Conservation (phyloP, 1,284 basidiomycete genomes). For the Lentinus polychrous region DNA sequence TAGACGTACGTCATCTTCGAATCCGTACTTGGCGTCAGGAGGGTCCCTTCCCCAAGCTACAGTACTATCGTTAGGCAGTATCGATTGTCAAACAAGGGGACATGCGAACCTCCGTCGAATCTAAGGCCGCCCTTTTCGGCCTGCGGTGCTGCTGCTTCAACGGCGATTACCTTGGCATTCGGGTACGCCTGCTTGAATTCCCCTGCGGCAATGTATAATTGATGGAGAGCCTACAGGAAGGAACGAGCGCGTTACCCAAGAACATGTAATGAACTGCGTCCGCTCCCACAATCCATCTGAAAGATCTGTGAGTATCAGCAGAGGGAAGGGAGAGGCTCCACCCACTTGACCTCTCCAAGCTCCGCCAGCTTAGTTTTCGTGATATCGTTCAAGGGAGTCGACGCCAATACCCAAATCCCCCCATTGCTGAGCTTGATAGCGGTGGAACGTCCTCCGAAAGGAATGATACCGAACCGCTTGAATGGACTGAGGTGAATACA, state of each 20-base stretch:
- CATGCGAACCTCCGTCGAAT: slow-evolving; percentile 56
- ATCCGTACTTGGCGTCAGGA: slow-evolving; percentile 64
- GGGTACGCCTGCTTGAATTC: slow-evolving; percentile 77
- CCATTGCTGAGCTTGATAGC: slow-evolving; percentile 70
- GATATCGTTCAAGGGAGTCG: slow-evolving; percentile 69
- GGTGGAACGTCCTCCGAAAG: slow-evolving; percentile 78
- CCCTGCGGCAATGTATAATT: slow-evolving; percentile 25
- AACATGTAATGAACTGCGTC: slow-evolving; percentile 64
- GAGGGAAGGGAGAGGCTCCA: slow-evolving; percentile 3
- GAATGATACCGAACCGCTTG: slow-evolving; percentile 47
- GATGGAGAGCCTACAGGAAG: neutral
- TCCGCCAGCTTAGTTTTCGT: slow-evolving; percentile 68
- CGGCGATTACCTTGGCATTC: slow-evolving; percentile 67
- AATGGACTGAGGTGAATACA: slow-evolving; percentile 45
- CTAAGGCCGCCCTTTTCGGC: slow-evolving; percentile 30
- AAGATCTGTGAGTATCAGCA: neutral
- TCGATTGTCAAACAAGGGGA: slow-evolving; percentile 1
- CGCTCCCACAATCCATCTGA: slow-evolving; percentile 60
- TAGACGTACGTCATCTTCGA: slow-evolving; percentile 67
- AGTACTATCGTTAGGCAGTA: slow-evolving; percentile 6
- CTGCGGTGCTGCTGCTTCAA: slow-evolving; percentile 46
- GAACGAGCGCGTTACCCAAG: slow-evolving; percentile 35
- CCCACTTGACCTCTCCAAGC: slow-evolving; percentile 73
- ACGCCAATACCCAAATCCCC: slow-evolving; percentile 82
- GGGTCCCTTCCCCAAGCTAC: slow-evolving; percentile 59